Evolutionary conservation across 1,139 yeast genomes (phyloP), one percentile per base, ranked within the genome.

Genomic region (Zygoascus sp.): DNA sequence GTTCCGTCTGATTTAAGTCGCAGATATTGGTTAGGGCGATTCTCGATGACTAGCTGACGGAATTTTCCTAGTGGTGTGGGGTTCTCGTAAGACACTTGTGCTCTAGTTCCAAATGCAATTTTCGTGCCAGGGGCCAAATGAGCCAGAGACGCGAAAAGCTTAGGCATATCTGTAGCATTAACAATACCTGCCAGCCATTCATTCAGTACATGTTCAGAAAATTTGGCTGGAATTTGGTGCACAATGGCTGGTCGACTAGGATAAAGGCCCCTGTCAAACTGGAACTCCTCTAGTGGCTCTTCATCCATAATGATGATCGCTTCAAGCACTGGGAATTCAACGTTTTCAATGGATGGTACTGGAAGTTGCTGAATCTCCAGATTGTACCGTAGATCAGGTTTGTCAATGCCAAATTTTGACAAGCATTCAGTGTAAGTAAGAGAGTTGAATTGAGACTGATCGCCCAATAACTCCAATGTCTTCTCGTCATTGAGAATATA

Each of bases 11-110:
- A 22, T 9, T 16, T 54, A 2, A 60, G 65, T 23, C 83, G 67
- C 54, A 72, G 71, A 81, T 82, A 79, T 39, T 66, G 63, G 1
- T 58, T 53, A 1, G 87, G 85, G 54, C 66, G 75, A 30, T 69
- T 70, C 39, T 74, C 72, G 30, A 83, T 80, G 0, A 87, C 79
- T 44, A 87, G 59, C 60, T 88, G 96, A 50, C 98, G 75, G 54
- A 87, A 76, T 51, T 83, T 75, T 0, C 99, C 99, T 46, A 92
- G 67, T 0, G 98, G 97, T 0, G 98, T 92, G 17, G 98, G 97
- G 60, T 89, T 92, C 60, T 94, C 98, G 61, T 87, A 90, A 0
- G 85, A 68, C 23, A 78, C 57, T 5, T 65, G 61, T 1, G 87
- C 79, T 48, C 98, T 73, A 20, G 83, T 85, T 10, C 88, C 74